phyloP scores from a whole-genome alignment of 495 filamentous ascomycete genomes.

The Neurospora sp. region DNA sequence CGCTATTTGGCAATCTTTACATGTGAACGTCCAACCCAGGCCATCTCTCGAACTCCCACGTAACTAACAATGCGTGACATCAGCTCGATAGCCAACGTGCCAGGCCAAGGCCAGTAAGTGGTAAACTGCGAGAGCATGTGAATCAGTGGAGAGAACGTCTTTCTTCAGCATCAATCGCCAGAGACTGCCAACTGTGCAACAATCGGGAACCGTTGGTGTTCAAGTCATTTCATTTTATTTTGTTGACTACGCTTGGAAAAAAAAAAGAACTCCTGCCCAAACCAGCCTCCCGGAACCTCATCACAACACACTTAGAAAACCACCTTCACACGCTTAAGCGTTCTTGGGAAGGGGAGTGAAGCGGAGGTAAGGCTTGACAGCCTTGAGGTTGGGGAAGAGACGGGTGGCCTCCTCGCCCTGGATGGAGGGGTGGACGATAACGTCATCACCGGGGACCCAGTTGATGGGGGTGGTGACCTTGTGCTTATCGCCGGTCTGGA shows the following conservation, averaged over 20 bases:
- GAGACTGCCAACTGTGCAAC: neutral
- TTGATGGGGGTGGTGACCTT: constrained; percentile 88
- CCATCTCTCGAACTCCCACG: neutral
- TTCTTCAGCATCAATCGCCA: neutral
- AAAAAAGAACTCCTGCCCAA: neutral
- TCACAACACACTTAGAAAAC: neutral
- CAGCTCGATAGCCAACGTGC: neutral
- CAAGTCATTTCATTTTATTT: neutral
- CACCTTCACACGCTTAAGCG: constrained; percentile 8
- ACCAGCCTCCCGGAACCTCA: neutral
- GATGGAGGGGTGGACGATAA: constrained; percentile 87
- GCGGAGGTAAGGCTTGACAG: constrained; percentile 87
- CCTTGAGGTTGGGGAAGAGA: constrained; percentile 82
- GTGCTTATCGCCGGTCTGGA: constrained; percentile 96
- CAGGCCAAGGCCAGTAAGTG: neutral
- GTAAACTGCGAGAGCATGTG: neutral
- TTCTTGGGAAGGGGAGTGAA: constrained; percentile 58
- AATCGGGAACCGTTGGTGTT: neutral
- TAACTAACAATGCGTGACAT: neutral
- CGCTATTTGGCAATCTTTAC: neutral
- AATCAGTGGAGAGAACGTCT: neutral
- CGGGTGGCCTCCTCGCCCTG: constrained; percentile 80
- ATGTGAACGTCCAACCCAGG: neutral
- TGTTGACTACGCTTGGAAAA: neutral
- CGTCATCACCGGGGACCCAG: constrained; percentile 85